Evolutionary conservation across 495 filamentous ascomycete species (phyloP).

Genomic region (Aspergillus carlsbadensis): DNA sequence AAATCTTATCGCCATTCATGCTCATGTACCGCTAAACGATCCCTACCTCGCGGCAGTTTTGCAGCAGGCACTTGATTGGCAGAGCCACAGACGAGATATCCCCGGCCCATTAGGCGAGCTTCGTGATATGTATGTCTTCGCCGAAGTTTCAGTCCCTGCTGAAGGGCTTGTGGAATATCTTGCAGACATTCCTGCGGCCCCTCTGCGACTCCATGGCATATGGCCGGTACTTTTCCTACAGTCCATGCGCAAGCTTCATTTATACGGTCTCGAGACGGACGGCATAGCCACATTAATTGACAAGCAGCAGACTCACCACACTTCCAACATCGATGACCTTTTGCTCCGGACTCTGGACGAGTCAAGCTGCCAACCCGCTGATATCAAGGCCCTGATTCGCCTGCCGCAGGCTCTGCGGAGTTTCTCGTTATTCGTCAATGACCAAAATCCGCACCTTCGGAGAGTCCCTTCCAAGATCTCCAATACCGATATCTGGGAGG

Average conservation of each 20-base stretch:
- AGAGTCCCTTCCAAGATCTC: not conserved
- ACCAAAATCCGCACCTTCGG: not conserved
- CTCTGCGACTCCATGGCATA: not conserved
- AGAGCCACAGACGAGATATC: not conserved
- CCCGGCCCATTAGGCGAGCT: not conserved
- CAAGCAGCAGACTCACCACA: not conserved
- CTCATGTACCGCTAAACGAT: not conserved
- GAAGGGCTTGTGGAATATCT: not conserved
- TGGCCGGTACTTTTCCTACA: not conserved
- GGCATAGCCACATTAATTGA: not conserved
- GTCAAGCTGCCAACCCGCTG: not conserved
- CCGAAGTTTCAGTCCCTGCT: not conserved
- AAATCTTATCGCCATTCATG: not conserved
- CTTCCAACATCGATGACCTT: slow-evolving; percentile 1
- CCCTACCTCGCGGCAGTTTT: not conserved
- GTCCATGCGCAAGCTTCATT: not conserved
- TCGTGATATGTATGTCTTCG: not conserved
- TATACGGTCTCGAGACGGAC: slow-evolving; percentile 1
- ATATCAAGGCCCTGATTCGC: slow-evolving; percentile 1
- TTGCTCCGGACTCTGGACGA: not conserved
- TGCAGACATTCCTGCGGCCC: not conserved
- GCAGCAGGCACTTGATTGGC: not conserved
- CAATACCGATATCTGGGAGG: not conserved
- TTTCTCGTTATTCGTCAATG: not conserved
- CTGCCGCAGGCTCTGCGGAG: not conserved